Conservation (phyloP, 176 grass and related monocot genomes). For the Tillandsia leiboldiana region DNA sequence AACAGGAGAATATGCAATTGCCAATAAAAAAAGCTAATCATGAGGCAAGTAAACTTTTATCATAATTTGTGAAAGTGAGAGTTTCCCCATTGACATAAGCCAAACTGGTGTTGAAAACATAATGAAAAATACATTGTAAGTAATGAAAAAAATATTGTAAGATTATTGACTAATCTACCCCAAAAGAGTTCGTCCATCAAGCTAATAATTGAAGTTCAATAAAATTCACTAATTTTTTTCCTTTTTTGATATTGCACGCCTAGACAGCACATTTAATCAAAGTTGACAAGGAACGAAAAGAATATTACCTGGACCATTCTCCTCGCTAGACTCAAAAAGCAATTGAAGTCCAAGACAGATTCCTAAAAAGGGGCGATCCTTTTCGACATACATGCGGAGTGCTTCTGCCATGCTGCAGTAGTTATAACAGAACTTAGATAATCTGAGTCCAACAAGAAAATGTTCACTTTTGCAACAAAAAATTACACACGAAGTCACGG, state of each 20-base stretch:
- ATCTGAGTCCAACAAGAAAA: neutral
- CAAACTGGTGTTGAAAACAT: too few relatives aligned
- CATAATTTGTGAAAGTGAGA: too few relatives aligned
- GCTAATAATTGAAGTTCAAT: neutral
- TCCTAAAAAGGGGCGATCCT: slow-evolving; percentile 81
- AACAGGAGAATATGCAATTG: too few relatives aligned
- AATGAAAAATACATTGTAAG: too few relatives aligned
- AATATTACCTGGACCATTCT: slow-evolving; percentile 65
- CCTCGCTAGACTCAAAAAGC: slow-evolving; percentile 90
- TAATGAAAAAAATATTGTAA: too few relatives aligned
- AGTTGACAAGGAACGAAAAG: neutral
- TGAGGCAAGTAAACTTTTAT: too few relatives aligned
- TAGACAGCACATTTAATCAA: neutral
- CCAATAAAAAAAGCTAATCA: too few relatives aligned
- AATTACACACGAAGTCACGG: neutral
- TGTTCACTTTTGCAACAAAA: neutral
- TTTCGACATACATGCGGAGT: slow-evolving; percentile 63
- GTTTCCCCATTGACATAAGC: too few relatives aligned
- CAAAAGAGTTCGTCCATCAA: neutral
- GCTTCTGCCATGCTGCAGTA: slow-evolving; percentile 56
- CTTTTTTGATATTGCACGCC: neutral
- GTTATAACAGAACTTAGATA: neutral
- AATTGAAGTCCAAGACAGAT: slow-evolving; percentile 93
- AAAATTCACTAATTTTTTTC: neutral
- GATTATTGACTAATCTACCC: too few relatives aligned